Conservation (phyloP, 805 yeast species). For the Blastobotrys mokoenaii region DNA sequence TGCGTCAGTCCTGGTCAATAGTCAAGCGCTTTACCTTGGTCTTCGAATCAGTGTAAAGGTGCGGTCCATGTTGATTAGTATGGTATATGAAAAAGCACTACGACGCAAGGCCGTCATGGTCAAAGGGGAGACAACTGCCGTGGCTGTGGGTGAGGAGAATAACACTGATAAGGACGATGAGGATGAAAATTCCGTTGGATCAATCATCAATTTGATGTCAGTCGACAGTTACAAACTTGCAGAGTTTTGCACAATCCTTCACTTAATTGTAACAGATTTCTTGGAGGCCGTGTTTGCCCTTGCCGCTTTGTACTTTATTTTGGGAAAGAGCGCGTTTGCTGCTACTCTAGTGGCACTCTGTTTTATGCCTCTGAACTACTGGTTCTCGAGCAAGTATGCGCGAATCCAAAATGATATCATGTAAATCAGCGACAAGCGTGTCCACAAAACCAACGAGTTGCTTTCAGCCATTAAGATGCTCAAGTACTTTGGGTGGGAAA, state of each 20-base stretch:
- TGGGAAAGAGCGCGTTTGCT: constrained; percentile 81
- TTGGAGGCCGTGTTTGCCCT: constrained; percentile 28
- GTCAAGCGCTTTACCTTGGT: background rate
- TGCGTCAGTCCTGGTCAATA: background rate
- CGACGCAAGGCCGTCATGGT: background rate
- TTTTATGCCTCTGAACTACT: constrained; percentile 65
- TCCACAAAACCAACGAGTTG: constrained; percentile 84
- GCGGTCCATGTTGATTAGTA: background rate
- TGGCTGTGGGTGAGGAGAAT: background rate
- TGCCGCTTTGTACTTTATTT: constrained; percentile 58
- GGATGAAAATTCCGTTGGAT: constrained; percentile 32
- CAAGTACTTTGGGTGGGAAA: constrained; percentile 94
- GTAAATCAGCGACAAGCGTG: constrained; percentile 78
- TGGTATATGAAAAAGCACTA: constrained; percentile 1
- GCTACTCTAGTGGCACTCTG: constrained; percentile 60
- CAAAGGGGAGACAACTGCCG: background rate
- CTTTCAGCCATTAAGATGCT: constrained; percentile 85
- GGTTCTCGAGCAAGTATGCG: constrained; percentile 52
- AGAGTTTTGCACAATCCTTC: constrained; percentile 83
- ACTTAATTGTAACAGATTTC: constrained; percentile 57
- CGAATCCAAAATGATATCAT: constrained; percentile 59
- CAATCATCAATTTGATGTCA: constrained; percentile 82
- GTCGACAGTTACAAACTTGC: constrained; percentile 92
- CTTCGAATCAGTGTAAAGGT: background rate
- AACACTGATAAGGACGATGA: constrained; percentile 2